Base-by-base conservation (phyloP, 108 stramenopile genomes). In the Skeletonema grethae region DNA sequence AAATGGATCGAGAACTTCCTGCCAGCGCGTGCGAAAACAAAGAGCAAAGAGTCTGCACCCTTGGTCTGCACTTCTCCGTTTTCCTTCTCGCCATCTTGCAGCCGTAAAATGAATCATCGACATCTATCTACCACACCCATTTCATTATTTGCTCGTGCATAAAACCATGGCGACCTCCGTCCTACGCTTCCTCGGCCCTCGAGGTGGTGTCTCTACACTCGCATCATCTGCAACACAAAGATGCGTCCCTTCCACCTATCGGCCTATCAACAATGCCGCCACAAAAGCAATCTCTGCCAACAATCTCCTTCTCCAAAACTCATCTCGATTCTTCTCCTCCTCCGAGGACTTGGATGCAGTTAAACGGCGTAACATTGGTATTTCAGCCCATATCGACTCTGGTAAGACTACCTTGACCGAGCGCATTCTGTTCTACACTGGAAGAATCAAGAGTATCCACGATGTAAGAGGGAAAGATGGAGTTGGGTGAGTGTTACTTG, bases 391-490 rank as follows among this genome's bases (percentile, higher is more conserved):
- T 84, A 99, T 99, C 70, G 99, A 99, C 82, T 84, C 84, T 57
- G 99, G 99, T 25, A 99, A 99, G 76, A 99, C 99, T 6, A 99
- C 99, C 8, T 81, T 99, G 30, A 99, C 99, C 15, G 99, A 99
- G 77, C 94, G 99, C 22, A 99, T 99, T 55, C 86, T 99, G 3
- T 99, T 85, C 79, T 99, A 99, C 89, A 99, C 99, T 0, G 99
- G 99, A 25, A 72, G 95, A 11, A 99, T 99, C 70, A 91, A 91
- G 18, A 74, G 90, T 24, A 99, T 99, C 71, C 98, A 99, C 75
- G 99, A 99, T 73, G 99, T 99, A n/a, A 85, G 95, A 15, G 95
- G 97, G 7, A 96, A 95, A 69, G 95, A 96, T 75, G 98, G 98
- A 4, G 97, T 98, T n/a, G n/a, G n/a, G n/a, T n/a, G n/a, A n/a